A percentile compares a stretch with the other conserved stretches of the same genome.
Conservation (phyloP, 2,329 filamentous ascomycete species). For the Colletotrichum destructivum region DNA sequence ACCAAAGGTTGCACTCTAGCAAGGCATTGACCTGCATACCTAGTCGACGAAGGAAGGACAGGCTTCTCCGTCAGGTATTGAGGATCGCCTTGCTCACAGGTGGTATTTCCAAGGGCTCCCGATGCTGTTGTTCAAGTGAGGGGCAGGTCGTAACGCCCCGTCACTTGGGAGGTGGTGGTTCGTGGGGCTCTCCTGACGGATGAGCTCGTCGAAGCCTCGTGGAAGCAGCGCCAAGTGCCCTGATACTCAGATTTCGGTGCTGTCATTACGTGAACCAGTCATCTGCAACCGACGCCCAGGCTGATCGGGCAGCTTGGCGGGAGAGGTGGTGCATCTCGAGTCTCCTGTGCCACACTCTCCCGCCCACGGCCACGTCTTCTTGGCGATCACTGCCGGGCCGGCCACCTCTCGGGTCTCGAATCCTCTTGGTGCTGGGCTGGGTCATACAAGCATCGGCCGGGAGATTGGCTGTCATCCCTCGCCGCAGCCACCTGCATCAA, state of each 20-base stretch:
- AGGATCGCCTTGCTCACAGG: slow-evolving; percentile 5
- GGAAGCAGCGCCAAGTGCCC: slow-evolving; percentile 6
- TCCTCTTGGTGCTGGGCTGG: neutral
- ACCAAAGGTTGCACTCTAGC: neutral
- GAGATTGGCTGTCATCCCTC: slow-evolving; percentile 31
- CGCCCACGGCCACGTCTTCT: slow-evolving; percentile 14
- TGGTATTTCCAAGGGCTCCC: slow-evolving; percentile 9
- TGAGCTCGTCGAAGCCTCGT: neutral
- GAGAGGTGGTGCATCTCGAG: slow-evolving; percentile 17
- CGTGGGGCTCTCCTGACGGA: slow-evolving; percentile 22
- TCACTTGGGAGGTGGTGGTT: neutral
- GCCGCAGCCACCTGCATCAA: slow-evolving; percentile 37
- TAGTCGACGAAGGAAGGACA: slow-evolving; percentile 17
- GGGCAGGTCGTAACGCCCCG: neutral
- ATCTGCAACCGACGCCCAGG: slow-evolving; percentile 38
- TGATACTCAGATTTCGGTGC: slow-evolving; percentile 5
- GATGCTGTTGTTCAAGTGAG: neutral
- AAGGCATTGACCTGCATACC: slow-evolving; percentile 10
- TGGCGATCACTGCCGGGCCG: neutral
- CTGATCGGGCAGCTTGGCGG: slow-evolving; percentile 37
- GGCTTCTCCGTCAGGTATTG: slow-evolving; percentile 33
- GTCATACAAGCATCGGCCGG: slow-evolving; percentile 24
- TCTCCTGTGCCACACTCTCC: slow-evolving; percentile 13
- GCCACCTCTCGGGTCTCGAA: neutral
- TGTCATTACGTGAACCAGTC: neutral